Percentiles rank a stretch among this genome's conserved stretches.
Conservation (phyloP, 345 rosid species). For the Schrenkiella parvula region DNA sequence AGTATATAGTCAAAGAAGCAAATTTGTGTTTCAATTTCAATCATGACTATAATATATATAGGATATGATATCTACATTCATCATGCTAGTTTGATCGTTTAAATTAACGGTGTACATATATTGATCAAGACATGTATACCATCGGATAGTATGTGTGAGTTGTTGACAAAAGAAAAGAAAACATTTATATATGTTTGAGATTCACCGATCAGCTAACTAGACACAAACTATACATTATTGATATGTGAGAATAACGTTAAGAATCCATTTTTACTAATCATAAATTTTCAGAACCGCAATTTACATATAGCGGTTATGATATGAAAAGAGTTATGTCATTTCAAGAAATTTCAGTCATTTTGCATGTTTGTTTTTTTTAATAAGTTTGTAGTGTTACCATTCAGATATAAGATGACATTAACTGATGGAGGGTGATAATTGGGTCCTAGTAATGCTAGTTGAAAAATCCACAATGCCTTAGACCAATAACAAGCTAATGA, state of each 20-base stretch:
- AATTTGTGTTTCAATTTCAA: conserved; percentile 2
- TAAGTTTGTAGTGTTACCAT: not conserved
- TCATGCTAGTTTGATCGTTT: not conserved
- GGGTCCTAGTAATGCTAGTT: not conserved
- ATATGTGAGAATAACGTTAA: not conserved
- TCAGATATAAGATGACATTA: not conserved
- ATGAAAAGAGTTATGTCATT: not conserved
- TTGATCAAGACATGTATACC: not conserved
- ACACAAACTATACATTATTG: not conserved
- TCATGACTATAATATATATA: conserved; percentile 5
- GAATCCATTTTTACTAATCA: not conserved
- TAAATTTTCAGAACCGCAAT: not conserved
- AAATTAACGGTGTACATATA: not conserved
- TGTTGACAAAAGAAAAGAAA: too few species aligned
- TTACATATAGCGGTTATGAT: not conserved
- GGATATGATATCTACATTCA: not conserved
- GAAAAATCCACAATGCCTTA: not conserved
- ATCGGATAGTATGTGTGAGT: too few species aligned
- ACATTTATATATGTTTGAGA: not conserved
- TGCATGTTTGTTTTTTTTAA: not conserved
- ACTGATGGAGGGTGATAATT: conserved; percentile 7
- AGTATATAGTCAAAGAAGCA: conserved; percentile 5
- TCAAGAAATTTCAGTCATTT: not conserved
- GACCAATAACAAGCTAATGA: not conserved
- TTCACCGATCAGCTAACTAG: not conserved